phyloP scores from a whole-genome alignment of 306 rosid species.

The Ceratonia siliqua region DNA sequence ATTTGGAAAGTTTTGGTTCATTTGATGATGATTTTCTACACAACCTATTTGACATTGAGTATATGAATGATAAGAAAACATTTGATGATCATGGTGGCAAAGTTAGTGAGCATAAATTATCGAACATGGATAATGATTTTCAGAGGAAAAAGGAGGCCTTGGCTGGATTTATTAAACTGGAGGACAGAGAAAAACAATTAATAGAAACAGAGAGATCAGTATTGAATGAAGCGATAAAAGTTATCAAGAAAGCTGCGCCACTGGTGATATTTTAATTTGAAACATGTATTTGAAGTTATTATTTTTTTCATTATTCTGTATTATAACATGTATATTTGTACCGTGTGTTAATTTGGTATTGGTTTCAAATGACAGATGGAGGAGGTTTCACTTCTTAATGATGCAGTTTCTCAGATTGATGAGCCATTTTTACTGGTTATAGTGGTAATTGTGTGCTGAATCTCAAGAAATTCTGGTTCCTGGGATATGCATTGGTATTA shows the following conservation, averaged over 20 bases:
- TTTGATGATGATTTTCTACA: slow-evolving; percentile 51
- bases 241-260: slow-evolving; percentile 93
- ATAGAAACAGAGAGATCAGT: slow-evolving; percentile 67
- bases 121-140: slow-evolving; percentile 42
- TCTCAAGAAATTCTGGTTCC: slow-evolving; percentile 99
- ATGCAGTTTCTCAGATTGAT: slow-evolving; percentile 90
- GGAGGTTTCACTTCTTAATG: slow-evolving; percentile 91
- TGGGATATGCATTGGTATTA: slow-evolving; percentile 93
- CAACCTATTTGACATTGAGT: slow-evolving; percentile 43
- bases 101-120: slow-evolving; percentile 23
- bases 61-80: slow-evolving; percentile 36
- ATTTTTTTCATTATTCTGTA: slow-evolving; percentile 26
- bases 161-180: slow-evolving; percentile 83
- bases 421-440: slow-evolving; percentile 98
- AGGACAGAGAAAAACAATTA: slow-evolving; percentile 69
- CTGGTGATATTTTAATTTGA: slow-evolving; percentile 94
- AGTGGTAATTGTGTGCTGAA: slow-evolving; percentile 99
- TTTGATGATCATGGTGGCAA: slow-evolving; percentile 27
- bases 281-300: slow-evolving; percentile 62
- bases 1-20: slow-evolving; percentile 57
- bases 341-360: slow-evolving; percentile 43
- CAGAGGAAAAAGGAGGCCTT: slow-evolving; percentile 37
- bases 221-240: slow-evolving; percentile 68
- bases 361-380: slow-evolving; percentile 86
- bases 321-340: slow-evolving; percentile 38